Percentiles rank a stretch among this genome's conserved stretches.
Conservation (phyloP, 108 stramenopile species). For the Discostella stelligeroides region DNA sequence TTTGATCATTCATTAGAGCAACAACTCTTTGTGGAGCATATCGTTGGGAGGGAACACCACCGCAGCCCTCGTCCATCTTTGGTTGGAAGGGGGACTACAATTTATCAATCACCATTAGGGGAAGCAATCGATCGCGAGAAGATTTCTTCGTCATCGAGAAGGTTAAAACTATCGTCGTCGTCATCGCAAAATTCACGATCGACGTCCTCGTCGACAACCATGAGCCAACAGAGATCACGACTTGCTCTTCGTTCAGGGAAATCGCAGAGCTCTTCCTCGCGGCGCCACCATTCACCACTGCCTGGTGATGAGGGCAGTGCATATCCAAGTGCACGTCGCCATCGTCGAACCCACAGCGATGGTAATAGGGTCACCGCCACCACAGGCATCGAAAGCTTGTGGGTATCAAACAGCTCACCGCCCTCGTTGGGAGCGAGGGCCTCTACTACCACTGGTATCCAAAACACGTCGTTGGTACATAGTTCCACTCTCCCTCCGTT, state of each 20-base stretch:
- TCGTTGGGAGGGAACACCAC: no score
- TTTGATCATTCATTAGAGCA: constrained; percentile 2
- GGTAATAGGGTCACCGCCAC: neutral
- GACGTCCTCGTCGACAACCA: no score
- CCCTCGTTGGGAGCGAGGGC: no score
- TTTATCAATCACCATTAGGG: neutral
- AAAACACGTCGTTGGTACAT: neutral
- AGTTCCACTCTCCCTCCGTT: no score
- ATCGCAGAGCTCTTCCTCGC: neutral
- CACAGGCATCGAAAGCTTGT: no score
- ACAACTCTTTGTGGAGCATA: neutral
- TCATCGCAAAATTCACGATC: no score
- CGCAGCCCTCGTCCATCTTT: no score
- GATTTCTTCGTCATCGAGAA: neutral
- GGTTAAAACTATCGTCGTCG: neutral
- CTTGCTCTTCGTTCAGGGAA: no score
- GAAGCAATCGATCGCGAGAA: neutral
- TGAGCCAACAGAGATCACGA: no score
- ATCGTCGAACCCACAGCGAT: neutral
- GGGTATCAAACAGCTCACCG: no score
- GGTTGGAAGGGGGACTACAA: neutral
- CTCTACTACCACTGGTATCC: neutral
- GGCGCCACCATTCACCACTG: neutral
- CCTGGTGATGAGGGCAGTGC: neutral
- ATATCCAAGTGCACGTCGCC: neutral